Conservation (phyloP, 345 rosid genomes). For the Salix purpurea region DNA sequence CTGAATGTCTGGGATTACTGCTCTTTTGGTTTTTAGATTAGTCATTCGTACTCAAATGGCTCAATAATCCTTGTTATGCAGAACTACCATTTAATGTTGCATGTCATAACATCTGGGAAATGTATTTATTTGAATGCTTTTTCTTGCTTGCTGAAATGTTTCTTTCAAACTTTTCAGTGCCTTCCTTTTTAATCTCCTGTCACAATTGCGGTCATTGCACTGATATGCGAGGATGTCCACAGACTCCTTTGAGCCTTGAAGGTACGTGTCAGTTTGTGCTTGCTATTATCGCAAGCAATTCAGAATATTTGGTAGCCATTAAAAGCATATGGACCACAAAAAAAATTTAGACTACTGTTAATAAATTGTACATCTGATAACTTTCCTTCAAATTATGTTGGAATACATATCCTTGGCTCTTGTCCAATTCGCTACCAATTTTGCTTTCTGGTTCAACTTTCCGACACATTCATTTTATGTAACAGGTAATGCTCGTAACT, state of each 20-base stretch:
- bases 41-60: too few relatives aligned
- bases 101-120: too few relatives aligned
- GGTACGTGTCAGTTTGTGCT: slow-evolving; percentile 34
- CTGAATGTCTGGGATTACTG: too few relatives aligned
- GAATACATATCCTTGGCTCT: neutral
- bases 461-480: neutral
- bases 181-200: slow-evolving; percentile 61
- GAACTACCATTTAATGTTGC: too few relatives aligned
- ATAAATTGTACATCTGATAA: neutral
- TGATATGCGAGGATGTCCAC: slow-evolving; percentile 94
- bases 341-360: neutral
- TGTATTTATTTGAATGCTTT: too few relatives aligned
- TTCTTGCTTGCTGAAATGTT: too few relatives aligned
- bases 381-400: neutral
- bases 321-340: neutral
- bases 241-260: slow-evolving; percentile 63
- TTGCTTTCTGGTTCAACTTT: neutral
- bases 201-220: slow-evolving; percentile 95
- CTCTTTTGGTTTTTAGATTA: too few relatives aligned
- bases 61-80: too few relatives aligned
- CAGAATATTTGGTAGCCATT: neutral
- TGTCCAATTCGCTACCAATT: too few relatives aligned
- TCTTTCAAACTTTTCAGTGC: slow-evolving; percentile 39
- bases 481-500: slow-evolving; percentile 68
- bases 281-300: neutral